Evolutionary conservation across 2,329 filamentous ascomycete genomes (phyloP).

Genomic region (Aciculosporium take): DNA sequence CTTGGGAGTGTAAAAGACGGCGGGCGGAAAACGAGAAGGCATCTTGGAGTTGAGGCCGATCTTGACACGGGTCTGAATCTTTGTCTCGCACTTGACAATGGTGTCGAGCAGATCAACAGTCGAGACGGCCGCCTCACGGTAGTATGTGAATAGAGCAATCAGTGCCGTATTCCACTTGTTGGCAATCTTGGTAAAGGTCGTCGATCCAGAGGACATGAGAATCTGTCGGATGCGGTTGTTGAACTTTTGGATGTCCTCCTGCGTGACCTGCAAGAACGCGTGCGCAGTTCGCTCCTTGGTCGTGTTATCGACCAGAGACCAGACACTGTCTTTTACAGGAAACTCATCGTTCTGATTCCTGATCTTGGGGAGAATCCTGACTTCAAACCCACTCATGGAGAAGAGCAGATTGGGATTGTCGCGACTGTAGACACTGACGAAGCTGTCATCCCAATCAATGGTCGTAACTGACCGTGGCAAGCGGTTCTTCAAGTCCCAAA

Average conservation of each 20-base stretch:
- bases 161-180: slow-evolving; percentile 99
- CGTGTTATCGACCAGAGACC: slow-evolving; percentile 91
- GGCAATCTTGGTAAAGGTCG: slow-evolving; percentile 98
- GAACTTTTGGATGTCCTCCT: slow-evolving; percentile 97
- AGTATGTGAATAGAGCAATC: slow-evolving; percentile 96
- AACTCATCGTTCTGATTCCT: slow-evolving; percentile 95
- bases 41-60: slow-evolving; percentile 98
- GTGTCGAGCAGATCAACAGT: slow-evolving; percentile 90
- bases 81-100: slow-evolving; percentile 98
- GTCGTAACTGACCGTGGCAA: slow-evolving; percentile 89
- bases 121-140: slow-evolving; percentile 91
- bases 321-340: slow-evolving; percentile 93
- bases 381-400: slow-evolving; percentile 96
- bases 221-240: slow-evolving; percentile 98
- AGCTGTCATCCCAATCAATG: slow-evolving; percentile 98
- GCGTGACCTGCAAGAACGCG: slow-evolving; percentile 93
- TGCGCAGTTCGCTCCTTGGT: slow-evolving; percentile 95
- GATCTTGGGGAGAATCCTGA: slow-evolving; percentile 88
- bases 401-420: slow-evolving; percentile 96
- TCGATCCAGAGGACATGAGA: slow-evolving; percentile 97
- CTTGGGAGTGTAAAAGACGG: slow-evolving; percentile 97
- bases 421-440: slow-evolving; percentile 92
- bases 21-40: slow-evolving; percentile 95
- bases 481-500: slow-evolving; percentile 98
- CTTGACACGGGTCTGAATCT: slow-evolving; percentile 97